phyloP scores from a whole-genome alignment of 768 basidiomycete species.

The Phaffia tasmanica region DNA sequence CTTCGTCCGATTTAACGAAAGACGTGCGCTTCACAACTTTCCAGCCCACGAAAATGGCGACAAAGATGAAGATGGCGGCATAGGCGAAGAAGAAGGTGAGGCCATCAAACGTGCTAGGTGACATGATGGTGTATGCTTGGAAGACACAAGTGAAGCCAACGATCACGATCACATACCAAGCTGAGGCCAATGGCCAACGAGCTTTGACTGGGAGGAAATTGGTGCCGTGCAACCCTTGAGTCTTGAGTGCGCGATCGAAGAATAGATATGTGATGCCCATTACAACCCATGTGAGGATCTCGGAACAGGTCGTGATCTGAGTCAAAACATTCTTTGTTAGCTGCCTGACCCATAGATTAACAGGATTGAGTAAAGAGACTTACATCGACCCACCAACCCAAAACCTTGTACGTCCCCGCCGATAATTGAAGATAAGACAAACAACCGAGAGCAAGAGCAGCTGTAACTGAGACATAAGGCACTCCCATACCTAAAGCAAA shows the following conservation, averaged over 20 bases:
- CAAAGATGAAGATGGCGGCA: background rate
- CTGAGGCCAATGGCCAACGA: background rate
- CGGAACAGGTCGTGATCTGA: background rate
- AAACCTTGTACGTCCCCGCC: background rate
- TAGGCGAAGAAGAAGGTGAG: background rate
- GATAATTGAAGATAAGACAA: background rate
- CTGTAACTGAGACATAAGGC: too few relatives aligned
- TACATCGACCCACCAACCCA: background rate
- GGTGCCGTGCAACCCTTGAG: background rate
- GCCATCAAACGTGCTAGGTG: background rate
- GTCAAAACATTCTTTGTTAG: background rate
- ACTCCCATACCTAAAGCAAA: too few relatives aligned
- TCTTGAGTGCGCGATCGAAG: background rate
- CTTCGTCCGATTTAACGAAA: background rate
- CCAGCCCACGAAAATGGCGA: background rate
- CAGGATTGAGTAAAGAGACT: background rate
- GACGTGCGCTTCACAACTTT: background rate
- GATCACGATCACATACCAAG: background rate
- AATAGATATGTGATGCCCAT: background rate
- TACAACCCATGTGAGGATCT: constrained; percentile 2
- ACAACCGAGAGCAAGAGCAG: too few relatives aligned
- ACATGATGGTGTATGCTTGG: background rate
- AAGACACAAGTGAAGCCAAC: background rate
- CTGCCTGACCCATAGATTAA: background rate
- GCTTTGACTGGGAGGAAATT: background rate